Percentiles rank a stretch among this genome's conserved stretches.
Evolutionary conservation across 1,284 basidiomycete genomes (phyloP).

Genomic region (Earliella scabrosa): DNA sequence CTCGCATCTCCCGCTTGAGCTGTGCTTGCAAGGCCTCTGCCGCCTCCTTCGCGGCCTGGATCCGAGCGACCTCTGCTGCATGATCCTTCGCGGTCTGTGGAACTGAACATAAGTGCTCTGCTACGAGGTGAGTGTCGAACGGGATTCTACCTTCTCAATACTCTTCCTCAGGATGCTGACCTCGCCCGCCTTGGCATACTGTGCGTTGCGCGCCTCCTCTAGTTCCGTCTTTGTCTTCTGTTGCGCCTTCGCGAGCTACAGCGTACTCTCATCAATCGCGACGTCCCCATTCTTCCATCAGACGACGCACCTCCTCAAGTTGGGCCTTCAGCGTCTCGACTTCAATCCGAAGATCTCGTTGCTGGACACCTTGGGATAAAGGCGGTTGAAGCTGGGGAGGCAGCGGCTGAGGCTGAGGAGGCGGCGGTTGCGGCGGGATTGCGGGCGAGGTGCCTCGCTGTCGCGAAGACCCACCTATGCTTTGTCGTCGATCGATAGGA

Average conservation of each 20-base stretch:
- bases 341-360: slow-evolving; percentile 20
- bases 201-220: slow-evolving; percentile 50
- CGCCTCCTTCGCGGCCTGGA: slow-evolving; percentile 64
- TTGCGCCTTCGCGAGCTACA: slow-evolving; percentile 56
- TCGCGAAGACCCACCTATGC: background rate
- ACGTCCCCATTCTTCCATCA: background rate
- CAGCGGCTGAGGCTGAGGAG: too few species aligned
- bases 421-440: background rate
- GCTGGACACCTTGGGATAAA: slow-evolving; percentile 10
- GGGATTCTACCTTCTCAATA: slow-evolving; percentile 55
- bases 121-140: background rate
- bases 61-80: slow-evolving; percentile 54
- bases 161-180: slow-evolving; percentile 59
- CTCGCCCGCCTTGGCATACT: slow-evolving; percentile 62
- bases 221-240: slow-evolving; percentile 46
- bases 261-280: background rate
- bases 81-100: slow-evolving; percentile 63
- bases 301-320: slow-evolving; percentile 48
- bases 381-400: slow-evolving; percentile 4
- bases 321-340: slow-evolving; percentile 44
- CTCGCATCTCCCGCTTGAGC: slow-evolving; percentile 61
- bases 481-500: slow-evolving; percentile 1
- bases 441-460: background rate
- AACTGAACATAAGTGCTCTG: background rate
- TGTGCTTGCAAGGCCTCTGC: slow-evolving; percentile 57